Conservation (phyloP, 2,329 filamentous ascomycete genomes). For the Cytospora schulzeri region DNA sequence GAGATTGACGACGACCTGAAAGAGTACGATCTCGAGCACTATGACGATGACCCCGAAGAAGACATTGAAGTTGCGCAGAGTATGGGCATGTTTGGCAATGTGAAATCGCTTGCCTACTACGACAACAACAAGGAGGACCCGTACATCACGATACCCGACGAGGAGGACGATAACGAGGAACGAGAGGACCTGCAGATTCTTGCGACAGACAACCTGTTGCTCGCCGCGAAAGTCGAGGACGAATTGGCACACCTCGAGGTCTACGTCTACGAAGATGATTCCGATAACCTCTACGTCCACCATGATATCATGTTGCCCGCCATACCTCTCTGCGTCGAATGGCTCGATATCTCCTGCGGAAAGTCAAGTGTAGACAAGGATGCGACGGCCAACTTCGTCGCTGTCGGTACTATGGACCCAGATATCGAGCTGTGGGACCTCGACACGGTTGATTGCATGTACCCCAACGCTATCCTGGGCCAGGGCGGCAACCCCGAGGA, state of each 20-base stretch:
- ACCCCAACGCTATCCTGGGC: conserved; percentile 93
- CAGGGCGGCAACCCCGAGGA: conserved; percentile 61
- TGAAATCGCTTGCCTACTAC: conserved; percentile 92
- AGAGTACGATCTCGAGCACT: conserved; percentile 95
- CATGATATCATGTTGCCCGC: conserved; percentile 99
- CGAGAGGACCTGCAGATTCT: conserved; percentile 92
- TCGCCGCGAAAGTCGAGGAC: conserved; percentile 93
- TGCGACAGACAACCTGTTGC: conserved; percentile 86
- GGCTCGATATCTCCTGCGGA: conserved; percentile 89
- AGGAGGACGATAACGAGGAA: conserved; percentile 76
- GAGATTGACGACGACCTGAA: conserved; percentile 82
- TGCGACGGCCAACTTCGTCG: conserved; percentile 84
- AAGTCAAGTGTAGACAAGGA: conserved; percentile 65
- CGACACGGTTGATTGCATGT: conserved; percentile 96
- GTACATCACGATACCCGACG: conserved; percentile 80
- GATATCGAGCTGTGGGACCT: conserved; percentile 99
- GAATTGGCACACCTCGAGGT: conserved; percentile 96
- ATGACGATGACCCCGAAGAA: conserved; percentile 78
- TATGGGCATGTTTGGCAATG: conserved; percentile 92
- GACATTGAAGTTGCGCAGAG: conserved; percentile 65
- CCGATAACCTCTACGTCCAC: conserved; percentile 97
- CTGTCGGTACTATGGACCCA: conserved; percentile 94
- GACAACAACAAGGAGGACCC: conserved; percentile 93
- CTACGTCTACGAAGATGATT: conserved; percentile 94
- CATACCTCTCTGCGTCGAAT: conserved; percentile 93